Evolutionary conservation across 2,329 filamentous ascomycete genomes (phyloP).

Genomic region (Pseudonectria buxi): DNA sequence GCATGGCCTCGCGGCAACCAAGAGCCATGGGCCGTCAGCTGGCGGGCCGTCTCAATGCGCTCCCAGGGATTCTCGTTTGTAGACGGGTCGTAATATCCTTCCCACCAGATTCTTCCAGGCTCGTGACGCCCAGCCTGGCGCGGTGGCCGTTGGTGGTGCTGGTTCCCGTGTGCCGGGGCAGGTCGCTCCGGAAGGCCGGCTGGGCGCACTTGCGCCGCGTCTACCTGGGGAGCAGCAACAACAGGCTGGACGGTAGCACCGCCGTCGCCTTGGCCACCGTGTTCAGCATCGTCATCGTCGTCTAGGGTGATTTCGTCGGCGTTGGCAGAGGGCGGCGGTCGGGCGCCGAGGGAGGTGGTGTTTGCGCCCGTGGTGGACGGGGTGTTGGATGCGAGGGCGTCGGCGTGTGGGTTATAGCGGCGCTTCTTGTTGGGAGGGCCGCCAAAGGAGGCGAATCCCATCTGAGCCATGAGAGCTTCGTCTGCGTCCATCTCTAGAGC

Average conservation of each 20-base stretch:
- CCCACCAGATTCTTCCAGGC: conserved; percentile 45
- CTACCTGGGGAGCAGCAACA: conserved; percentile 3
- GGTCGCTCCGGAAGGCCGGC: conserved; percentile 28
- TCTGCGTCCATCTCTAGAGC: conserved; percentile 6
- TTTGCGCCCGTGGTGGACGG: conserved; percentile 26
- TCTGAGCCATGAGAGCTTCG: conserved; percentile 52
- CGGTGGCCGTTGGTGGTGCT: conserved; percentile 2
- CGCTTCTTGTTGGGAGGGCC: conserved; percentile 54
- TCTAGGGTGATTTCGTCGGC: conserved; percentile 41
- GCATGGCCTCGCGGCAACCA: conserved; percentile 33
- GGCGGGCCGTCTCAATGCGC: conserved; percentile 41
- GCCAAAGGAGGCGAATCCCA: conserved; percentile 72
- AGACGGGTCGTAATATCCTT: conserved; percentile 60
- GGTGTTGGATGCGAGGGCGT: conserved; percentile 32
- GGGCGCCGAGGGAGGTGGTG: conserved; percentile 29
- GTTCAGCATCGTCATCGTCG: conserved; percentile 26
- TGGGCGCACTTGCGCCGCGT: conserved; percentile 25
- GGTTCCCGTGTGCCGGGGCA: conserved; percentile 9
- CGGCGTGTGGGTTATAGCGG: conserved; percentile 53
- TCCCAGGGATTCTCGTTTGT: conserved; percentile 72
- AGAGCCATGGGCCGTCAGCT: conserved; percentile 35
- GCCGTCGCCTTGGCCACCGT: neutral
- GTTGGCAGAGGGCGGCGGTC: conserved; percentile 24
- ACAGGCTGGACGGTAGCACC: neutral
- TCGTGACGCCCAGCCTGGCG: conserved; percentile 1